These are phyloP conservation scores for Cryphonectria radicalis DNA, from an alignment of 2,329 filamentous ascomycete genomes.

Conservation along the genomic window DNA sequence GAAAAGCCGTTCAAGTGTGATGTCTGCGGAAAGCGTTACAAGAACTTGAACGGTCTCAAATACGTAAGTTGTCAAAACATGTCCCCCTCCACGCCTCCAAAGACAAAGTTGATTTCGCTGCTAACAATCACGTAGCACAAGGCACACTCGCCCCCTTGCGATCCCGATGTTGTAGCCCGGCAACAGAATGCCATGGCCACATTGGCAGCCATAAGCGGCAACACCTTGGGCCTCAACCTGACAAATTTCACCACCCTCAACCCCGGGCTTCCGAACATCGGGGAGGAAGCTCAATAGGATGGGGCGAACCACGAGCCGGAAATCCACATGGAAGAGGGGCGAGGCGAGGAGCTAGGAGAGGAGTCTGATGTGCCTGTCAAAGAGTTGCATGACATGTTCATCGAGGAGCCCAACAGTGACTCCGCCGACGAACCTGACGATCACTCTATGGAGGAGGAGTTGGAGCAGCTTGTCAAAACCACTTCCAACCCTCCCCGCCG, in stretches of 20 bases:
- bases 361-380: conserved; percentile 18
- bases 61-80: conserved; percentile 62
- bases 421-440: conserved; percentile 6
- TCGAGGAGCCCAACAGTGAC: conserved; percentile 13
- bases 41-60: conserved; percentile 98
- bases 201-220: conserved; percentile 38
- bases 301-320: conserved; percentile 30
- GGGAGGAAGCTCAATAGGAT: conserved; percentile 44
- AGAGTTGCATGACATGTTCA: conserved; percentile 20
- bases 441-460: conserved; percentile 1
- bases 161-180: conserved; percentile 70
- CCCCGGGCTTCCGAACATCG: conserved; percentile 45
- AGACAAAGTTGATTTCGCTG: conserved; percentile 3
- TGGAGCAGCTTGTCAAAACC: conserved; percentile 7
- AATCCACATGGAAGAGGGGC: conserved; percentile 26
- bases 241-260: conserved; percentile 40
- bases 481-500: conserved; percentile 25
- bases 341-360: conserved; percentile 20
- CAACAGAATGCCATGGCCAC: conserved; percentile 42
- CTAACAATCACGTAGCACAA: conserved; percentile 62
- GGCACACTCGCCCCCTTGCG: conserved; percentile 85
- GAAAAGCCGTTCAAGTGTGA: conserved; percentile 99
- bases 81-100: not conserved
- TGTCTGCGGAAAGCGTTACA: conserved; percentile 96
- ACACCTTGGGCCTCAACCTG: conserved; percentile 40